These are phyloP conservation scores for Scheffersomyces amazonensis DNA, from an alignment of 805 yeast species.

Conservation along the genomic window DNA sequence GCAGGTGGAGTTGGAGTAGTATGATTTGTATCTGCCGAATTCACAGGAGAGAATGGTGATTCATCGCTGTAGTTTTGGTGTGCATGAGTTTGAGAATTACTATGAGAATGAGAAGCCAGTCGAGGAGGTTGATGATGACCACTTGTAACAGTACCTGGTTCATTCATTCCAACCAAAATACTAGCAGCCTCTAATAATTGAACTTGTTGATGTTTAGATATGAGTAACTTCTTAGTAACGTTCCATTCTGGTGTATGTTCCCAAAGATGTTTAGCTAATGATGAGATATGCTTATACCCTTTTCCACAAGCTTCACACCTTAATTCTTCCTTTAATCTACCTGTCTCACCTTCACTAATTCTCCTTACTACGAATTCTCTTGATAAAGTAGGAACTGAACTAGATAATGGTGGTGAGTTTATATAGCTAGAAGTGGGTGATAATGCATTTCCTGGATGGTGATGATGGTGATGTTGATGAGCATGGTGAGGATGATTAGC, in stretches of 20 bases:
- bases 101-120: background rate
- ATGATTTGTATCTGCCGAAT: conserved; percentile 7
- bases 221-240: conserved; percentile 73
- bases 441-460: background rate
- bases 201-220: conserved; percentile 87
- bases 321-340: conserved; percentile 77
- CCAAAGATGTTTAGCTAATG: conserved; percentile 88
- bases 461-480: conserved; percentile 5
- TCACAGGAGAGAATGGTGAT: conserved; percentile 10
- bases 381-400: conserved; percentile 45
- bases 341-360: conserved; percentile 83
- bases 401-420: conserved; percentile 9
- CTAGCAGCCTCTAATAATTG: conserved; percentile 78
- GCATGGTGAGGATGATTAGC: conserved; percentile 3
- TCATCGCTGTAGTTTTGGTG: too few species aligned
- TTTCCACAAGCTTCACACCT: conserved; percentile 91
- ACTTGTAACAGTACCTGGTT: conserved; percentile 12
- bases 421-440: background rate
- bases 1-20: conserved; percentile 13
- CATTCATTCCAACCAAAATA: conserved; percentile 73
- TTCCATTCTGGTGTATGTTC: conserved; percentile 96
- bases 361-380: conserved; percentile 78
- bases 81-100: conserved; percentile 2
- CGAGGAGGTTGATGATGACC: background rate
- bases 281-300: conserved; percentile 84